Evolutionary conservation across 495 filamentous ascomycete genomes (phyloP).

Genomic region (Entonaema liquescens): DNA sequence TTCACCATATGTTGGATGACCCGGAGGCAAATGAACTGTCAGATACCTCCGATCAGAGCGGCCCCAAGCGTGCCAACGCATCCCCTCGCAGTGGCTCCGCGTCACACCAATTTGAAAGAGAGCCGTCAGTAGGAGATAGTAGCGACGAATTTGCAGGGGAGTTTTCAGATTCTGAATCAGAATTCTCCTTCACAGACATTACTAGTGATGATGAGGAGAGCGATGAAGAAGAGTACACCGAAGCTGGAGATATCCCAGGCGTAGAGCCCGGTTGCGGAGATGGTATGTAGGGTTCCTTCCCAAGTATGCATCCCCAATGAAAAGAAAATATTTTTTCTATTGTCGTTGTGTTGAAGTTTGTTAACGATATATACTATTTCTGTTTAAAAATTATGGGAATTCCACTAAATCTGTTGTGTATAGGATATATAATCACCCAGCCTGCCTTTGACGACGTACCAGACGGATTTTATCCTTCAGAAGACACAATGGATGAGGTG

Average conservation of each 20-base stretch:
- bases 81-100: constrained; percentile 48
- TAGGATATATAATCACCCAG: constrained; percentile 75
- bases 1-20: constrained; percentile 93
- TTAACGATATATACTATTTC: too few species aligned
- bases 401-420: constrained; percentile 29
- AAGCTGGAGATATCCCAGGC: constrained; percentile 86
- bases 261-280: constrained; percentile 77
- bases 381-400: not conserved
- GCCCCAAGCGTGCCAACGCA: constrained; percentile 40
- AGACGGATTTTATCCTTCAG: constrained; percentile 75
- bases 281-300: constrained; percentile 48
- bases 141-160: constrained; percentile 56
- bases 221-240: constrained; percentile 55
- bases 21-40: constrained; percentile 69
- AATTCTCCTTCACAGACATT: constrained; percentile 55
- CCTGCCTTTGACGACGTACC: constrained; percentile 87
- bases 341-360: too few species aligned
- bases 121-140: constrained; percentile 51
- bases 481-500: constrained; percentile 57
- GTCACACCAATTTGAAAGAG: constrained; percentile 35
- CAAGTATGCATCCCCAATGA: constrained; percentile 8
- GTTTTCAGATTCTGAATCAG: constrained; percentile 67
- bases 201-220: constrained; percentile 55
- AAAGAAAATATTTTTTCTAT: constrained; percentile 7
- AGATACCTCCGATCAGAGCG: constrained; percentile 26